Conservation (phyloP, 257 asterid genomes). For the Schizonepeta tenuifolia region DNA sequence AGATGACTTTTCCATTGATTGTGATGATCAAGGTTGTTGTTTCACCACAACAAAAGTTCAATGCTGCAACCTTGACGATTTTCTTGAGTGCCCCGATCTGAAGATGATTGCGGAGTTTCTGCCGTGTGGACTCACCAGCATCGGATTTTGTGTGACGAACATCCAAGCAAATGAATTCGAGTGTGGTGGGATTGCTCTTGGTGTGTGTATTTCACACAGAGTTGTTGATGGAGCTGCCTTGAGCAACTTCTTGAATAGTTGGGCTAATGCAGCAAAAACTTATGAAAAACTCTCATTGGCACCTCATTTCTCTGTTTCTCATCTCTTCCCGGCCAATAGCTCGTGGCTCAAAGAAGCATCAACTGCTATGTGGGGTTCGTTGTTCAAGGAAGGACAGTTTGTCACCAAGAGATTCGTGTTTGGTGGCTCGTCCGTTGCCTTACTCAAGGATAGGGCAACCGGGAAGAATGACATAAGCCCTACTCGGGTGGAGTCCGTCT, state of each 20-base stretch:
- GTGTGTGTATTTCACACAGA: constrained; percentile 64
- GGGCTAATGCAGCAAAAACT: constrained; percentile 47
- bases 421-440: constrained; percentile 41
- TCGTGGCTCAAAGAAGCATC: constrained; percentile 56
- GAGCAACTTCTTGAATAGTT: constrained; percentile 52
- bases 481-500: constrained; percentile 66
- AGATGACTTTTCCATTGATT: constrained; percentile 60
- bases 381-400: constrained; percentile 62
- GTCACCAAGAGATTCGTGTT: constrained; percentile 67
- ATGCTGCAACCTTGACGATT: constrained; percentile 36
- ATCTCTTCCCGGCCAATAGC: constrained; percentile 53
- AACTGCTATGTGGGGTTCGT: constrained; percentile 57
- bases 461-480: constrained; percentile 27
- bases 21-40: constrained; percentile 69
- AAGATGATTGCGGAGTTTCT: constrained; percentile 45
- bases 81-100: constrained; percentile 54
- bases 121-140: constrained; percentile 49
- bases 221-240: constrained; percentile 71
- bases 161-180: constrained; percentile 58
- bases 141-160: constrained; percentile 48
- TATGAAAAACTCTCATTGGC: not conserved
- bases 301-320: constrained; percentile 56
- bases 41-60: constrained; percentile 50
- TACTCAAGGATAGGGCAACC: constrained; percentile 42
- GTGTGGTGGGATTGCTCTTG: constrained; percentile 83